Conservation (phyloP, 331 rosid species). For the Malus hybrid region DNA sequence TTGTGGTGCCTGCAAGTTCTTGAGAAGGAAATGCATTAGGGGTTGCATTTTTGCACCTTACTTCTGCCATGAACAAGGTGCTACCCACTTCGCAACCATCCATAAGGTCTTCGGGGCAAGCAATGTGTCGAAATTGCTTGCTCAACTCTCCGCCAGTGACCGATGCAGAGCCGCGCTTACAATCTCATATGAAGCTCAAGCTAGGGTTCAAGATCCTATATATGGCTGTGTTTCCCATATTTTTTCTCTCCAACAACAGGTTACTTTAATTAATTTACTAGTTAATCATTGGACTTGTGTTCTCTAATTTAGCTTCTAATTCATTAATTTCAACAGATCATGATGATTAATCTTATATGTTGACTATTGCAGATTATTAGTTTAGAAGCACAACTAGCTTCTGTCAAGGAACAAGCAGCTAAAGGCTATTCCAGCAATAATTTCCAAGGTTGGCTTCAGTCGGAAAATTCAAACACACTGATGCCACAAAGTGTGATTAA, state of each 20-base stretch:
- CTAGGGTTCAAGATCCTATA: constrained; percentile 82
- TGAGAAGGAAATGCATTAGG: constrained; percentile 77
- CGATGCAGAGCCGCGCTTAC: constrained; percentile 75
- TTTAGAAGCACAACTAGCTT: constrained; percentile 74
- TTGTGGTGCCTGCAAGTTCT: constrained; percentile 95
- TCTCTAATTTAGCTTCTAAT: not conserved
- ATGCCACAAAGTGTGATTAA: constrained; percentile 26
- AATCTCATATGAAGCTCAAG: constrained; percentile 90
- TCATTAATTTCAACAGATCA: not conserved
- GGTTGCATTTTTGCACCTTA: constrained; percentile 94
- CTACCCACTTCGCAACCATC: constrained; percentile 77
- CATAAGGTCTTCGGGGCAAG: constrained; percentile 92
- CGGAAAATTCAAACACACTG: constrained; percentile 28
- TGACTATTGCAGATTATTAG: constrained; percentile 51
- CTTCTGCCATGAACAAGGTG: constrained; percentile 85
- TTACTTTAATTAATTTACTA: not conserved
- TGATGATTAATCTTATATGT: constrained; percentile 11
- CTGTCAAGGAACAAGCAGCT: constrained; percentile 66
- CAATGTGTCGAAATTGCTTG: constrained; percentile 78
- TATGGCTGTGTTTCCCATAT: constrained; percentile 20
- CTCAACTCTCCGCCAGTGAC: constrained; percentile 60
- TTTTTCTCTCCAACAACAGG: constrained; percentile 92
- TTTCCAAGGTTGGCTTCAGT: constrained; percentile 45
- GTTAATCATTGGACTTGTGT: not conserved
- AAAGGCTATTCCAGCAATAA: constrained; percentile 29